Base-by-base conservation (phyloP, 768 basidiomycete species). In the Cyclocybe aegerita region DNA sequence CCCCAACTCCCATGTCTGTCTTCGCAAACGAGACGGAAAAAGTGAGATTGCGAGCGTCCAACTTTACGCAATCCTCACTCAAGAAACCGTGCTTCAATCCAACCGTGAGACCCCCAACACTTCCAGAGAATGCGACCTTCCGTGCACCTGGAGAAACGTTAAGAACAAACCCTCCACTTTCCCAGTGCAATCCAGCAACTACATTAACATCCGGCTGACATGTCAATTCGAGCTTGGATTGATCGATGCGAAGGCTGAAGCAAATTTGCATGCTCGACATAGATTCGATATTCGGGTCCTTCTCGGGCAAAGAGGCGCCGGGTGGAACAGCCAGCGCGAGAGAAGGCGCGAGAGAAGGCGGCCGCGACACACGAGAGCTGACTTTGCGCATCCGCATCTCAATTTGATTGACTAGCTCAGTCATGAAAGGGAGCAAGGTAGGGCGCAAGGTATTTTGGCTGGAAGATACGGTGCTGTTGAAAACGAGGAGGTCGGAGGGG, bases 151-250 rank as follows among this genome's bases (percentile, higher is more conserved):
- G 88, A 34, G 86, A 81, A 36, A 92, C 72, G 58, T 83, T 89
- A 47, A 94, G 66, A 43, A 93, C 70, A 61, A 98, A 94, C 0
- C 93, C 94, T 37, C 96, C 96, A 58, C 90, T 95, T 47, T 96
- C 88, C 96, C 96, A 98, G 41, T 90, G 80, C 32, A 97, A 63
- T 1, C 86, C 87, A 10, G 90, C 92, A 37, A 88, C 77, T n/a
- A 97, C 95, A 55, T 95, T 93, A 45, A 93, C 91, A 60, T 94
- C 92, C 0, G 93, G 93, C 53, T 86, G 83, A 57, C 96, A 98
- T 0, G 89, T 91, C 23, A 98, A 71, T 51, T 89, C 85, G 43
- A 98, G 76, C 48, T 79, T 85, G 0, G 96, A 98, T 61, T 86
- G 81, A 62, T 98, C 93, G 57, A 98, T 96, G 29, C 91, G 89